Conservation (phyloP, 1,284 basidiomycete species). For the Phlebopus sp. region DNA sequence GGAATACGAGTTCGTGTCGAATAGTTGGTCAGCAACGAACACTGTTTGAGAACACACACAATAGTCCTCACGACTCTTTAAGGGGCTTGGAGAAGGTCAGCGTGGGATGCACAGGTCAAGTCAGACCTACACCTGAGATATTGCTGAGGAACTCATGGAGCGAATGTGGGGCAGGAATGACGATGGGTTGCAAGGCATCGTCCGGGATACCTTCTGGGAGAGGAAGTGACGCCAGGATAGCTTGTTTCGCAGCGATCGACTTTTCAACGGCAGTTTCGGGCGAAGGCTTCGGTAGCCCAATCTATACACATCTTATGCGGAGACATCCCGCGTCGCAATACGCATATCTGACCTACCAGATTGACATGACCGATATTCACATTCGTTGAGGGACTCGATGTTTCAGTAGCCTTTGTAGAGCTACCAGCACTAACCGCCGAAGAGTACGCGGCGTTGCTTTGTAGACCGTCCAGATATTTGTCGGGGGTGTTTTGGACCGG, state of each 20-base stretch:
- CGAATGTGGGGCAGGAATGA: conserved; percentile 58
- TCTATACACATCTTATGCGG: conserved; percentile 13
- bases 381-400: neutral
- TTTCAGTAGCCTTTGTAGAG: conserved; percentile 7
- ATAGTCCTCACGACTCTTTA: conserved; percentile 46
- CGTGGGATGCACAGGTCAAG: conserved; percentile 5
- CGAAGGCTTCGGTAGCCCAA: conserved; percentile 13
- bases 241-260: conserved; percentile 50
- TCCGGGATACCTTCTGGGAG: conserved; percentile 60
- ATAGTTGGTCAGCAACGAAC: neutral
- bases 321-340: neutral
- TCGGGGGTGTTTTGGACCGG: conserved; percentile 21
- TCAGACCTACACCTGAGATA: conserved; percentile 49
- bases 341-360: conserved; percentile 23
- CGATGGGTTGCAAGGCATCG: conserved; percentile 62
- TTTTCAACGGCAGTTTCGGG: conserved; percentile 43
- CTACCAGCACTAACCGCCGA: conserved; percentile 13
- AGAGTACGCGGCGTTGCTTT: conserved; percentile 28
- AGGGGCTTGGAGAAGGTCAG: conserved; percentile 32
- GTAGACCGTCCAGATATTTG: conserved; percentile 19
- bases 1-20: conserved; percentile 3
- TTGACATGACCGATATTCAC: conserved; percentile 2
- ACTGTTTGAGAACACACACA: neutral
- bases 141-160: conserved; percentile 69
- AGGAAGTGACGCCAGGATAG: conserved; percentile 55